Evolutionary conservation across 257 asterid species (phyloP).

Genomic region (Solanum pinnatisectum): DNA sequence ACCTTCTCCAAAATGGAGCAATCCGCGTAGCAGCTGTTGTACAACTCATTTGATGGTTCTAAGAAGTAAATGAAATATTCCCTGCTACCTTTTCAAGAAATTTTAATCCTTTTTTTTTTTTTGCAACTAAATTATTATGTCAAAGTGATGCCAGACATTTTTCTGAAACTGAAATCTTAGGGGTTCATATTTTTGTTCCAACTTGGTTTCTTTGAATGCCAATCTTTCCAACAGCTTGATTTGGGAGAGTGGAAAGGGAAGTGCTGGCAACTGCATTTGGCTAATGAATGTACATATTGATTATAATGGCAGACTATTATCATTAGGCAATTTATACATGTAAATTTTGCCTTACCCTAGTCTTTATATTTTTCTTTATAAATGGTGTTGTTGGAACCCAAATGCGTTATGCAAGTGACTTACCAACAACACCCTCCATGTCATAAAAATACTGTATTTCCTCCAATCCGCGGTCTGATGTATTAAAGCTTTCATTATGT

Average conservation of each 20-base stretch:
- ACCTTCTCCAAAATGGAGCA: constrained; percentile 80
- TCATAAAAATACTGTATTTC: neutral
- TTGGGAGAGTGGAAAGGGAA: neutral
- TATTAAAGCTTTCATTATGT: neutral
- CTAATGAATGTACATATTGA: neutral
- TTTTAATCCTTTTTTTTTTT: neutral
- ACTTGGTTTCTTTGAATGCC: constrained; percentile 1
- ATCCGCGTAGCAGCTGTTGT: constrained; percentile 82
- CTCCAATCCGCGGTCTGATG: neutral
- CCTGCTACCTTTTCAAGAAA: neutral
- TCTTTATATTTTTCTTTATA: neutral
- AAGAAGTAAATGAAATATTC: constrained; percentile 8
- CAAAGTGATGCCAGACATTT: neutral
- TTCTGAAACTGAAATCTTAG: neutral
- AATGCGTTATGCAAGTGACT: neutral
- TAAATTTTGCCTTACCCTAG: neutral
- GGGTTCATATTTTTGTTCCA: neutral
- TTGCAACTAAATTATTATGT: neutral
- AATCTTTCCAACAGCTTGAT: neutral
- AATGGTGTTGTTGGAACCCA: neutral
- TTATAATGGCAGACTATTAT: neutral
- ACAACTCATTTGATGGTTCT: constrained; percentile 58
- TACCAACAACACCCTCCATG: neutral
- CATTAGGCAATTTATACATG: neutral
- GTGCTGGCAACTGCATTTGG: neutral